phyloP scores from a whole-genome alignment of 129 eudicot species.

The Flaveria ramosissima region DNA sequence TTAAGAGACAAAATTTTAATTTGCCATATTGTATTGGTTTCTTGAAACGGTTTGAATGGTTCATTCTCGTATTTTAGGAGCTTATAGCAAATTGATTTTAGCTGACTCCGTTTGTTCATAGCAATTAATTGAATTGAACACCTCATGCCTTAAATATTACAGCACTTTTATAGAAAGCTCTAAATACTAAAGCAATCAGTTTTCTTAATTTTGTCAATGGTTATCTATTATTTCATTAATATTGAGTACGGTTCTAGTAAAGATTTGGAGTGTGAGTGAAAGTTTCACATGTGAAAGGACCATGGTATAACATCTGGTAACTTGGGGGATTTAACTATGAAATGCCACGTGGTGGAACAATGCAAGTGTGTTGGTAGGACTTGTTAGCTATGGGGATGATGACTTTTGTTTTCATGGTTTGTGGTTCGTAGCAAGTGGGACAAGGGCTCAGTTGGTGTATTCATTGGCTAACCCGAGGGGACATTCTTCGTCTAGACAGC shows the following conservation, averaged over 20 bases:
- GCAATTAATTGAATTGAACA: neutral
- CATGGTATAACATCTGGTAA: neutral
- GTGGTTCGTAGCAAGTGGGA: neutral
- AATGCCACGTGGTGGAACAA: slow-evolving; percentile 18
- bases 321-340: neutral
- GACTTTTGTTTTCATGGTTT: neutral
- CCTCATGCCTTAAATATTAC: neutral
- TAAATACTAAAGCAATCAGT: neutral
- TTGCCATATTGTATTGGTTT: too few species aligned
- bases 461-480: slow-evolving; percentile 27
- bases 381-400: neutral
- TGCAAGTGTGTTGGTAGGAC: slow-evolving; percentile 1
- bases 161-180: too few species aligned
- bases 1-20: too few species aligned
- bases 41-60: too few species aligned
- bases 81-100: too few species aligned
- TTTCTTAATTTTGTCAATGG: neutral
- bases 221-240: neutral
- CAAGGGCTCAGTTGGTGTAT: slow-evolving; percentile 15
- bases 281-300: neutral
- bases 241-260: neutral
- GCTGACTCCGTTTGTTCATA: neutral
- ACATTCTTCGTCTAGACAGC: slow-evolving; percentile 14
- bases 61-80: too few species aligned
- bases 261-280: neutral